Base-by-base conservation (phyloP, 805 yeast genomes). In the Pichia californica region DNA sequence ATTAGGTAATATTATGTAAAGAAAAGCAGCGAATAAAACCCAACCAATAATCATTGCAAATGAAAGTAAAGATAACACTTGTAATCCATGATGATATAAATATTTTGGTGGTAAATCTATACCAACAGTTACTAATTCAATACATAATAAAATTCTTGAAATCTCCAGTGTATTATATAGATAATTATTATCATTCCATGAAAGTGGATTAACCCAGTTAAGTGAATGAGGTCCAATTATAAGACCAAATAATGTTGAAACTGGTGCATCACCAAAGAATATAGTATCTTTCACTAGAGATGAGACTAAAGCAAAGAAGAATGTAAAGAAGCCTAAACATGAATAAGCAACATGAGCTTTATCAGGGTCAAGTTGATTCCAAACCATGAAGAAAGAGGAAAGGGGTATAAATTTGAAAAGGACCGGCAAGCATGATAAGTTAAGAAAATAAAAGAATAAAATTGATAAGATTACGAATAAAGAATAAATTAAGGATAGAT, bases 21-120 rank as follows among this genome's bases (percentile, higher is more conserved):
- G 68, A 50, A 81, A 77, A 4, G 79, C 58, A 0, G 83, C 83
- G 18, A 78, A 76, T 3, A 77, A 61, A 14, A 82, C 55, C 85
- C 87, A 81, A 46, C 86, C 86, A 34, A 66, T 58, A 3, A 82
- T 75, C 88, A 82, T 81, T 14, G 77, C 80, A 2, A 84, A 83
- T n/a, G 77, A 61, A 43, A 81, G 63, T 44, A 81, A 69, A 32
- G 78, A 62, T 13, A 71, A 55, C 29, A 81, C 71, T 21, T 79
- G 71, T 20, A 61, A 43, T 77, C 81, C 75, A 50, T 77, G 77
- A 34, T 70, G 68, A 49, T 67, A 64, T 66, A 81, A 68, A 52
- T 81, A 81, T 52, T 77, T 76, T 34, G 77, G 69, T 13, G 88
- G 88, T 48, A 81, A 67, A 57, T 81, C 84, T 20, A 79, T 82